Evolutionary conservation across 371 early-diverging fungal species (phyloP), one percentile per base, ranked within the genome.

Genomic region (Mucor racemosus): DNA sequence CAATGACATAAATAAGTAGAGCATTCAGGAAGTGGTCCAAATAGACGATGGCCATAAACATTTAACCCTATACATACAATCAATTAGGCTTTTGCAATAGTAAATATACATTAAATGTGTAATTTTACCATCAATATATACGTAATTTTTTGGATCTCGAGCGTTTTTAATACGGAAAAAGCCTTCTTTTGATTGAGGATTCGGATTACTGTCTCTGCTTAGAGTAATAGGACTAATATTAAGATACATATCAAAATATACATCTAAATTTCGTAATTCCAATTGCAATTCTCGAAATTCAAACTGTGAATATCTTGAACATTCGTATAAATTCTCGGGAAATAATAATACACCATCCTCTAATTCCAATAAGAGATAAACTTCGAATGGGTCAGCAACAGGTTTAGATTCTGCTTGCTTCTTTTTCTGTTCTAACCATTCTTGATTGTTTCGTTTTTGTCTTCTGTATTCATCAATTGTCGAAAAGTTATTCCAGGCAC

Each of bases 401-500:
- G 85, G 84, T 86, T 88, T 90, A 1, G 88, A 68, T 46, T 84
- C 84, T 5, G 86, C 86, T 59, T 90, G 84, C 57, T 75, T 84
- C n/a, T 71, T 81, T 66, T 82, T 80, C 8, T 73, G 67, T 41
- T 73, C 80, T 19, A 80, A 73, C 56, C 79, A 79, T 55, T 79
- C 77, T 3, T 71, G 72, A 11, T 79, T 82, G 31, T 90, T 85
- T 7, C 67, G 65, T 42, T 85, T 70, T 14, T 81, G 80, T 54
- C 73, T 65, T 19, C 90, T 84, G 72, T 92, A 95, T 67, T 94
- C 94, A 5, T 92, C 92, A 58, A 90, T 78, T 0, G 91, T 92
- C 0, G 87, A 82, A 73, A 91, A 91, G 65, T 88, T 86, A 7
- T 84, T 73, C 73, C 83, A 86, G 7, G 82, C 79, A 17, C 94